These are phyloP conservation scores for Colletotrichum australisinense DNA, from an alignment of 2,329 filamentous ascomycete species.

Conservation along the genomic window DNA sequence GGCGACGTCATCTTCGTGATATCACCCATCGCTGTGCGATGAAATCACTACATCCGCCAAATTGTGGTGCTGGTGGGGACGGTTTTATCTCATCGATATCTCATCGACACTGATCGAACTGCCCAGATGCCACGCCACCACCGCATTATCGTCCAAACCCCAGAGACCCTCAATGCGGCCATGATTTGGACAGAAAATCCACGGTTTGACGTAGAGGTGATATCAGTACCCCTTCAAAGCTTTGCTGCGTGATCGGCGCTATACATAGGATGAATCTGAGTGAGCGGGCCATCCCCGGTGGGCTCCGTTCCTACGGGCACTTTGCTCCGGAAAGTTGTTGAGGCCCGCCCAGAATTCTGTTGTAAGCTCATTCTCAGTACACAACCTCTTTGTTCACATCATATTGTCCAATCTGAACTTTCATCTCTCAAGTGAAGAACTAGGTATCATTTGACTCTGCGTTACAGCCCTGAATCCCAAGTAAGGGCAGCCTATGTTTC, in stretches of 20 bases:
- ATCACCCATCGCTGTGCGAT: conserved; percentile 17
- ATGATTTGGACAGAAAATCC: conserved; percentile 4
- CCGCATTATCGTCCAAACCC: conserved; percentile 3
- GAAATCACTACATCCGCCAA: conserved; percentile 35
- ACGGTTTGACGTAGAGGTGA: conserved; percentile 32
- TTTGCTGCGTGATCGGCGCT: conserved; percentile 1
- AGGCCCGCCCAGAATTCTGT: neutral
- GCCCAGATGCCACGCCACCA: conserved; percentile 6
- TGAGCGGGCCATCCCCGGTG: conserved; percentile 5
- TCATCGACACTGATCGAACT: conserved; percentile 33
- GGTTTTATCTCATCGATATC: conserved; percentile 28
- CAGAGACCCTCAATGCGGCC: conserved; percentile 6
- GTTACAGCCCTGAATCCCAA: conserved; percentile 18
- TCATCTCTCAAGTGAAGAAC: conserved; percentile 2
- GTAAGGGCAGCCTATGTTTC: conserved; percentile 21
- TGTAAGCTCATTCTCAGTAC: too few species aligned
- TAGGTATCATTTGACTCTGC: conserved; percentile 35
- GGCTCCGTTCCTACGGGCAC: conserved; percentile 20
- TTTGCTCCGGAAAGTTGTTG: neutral
- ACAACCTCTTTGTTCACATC: neutral
- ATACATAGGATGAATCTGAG: neutral
- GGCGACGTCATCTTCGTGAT: conserved; percentile 35
- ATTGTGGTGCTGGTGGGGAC: conserved; percentile 31
- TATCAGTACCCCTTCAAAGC: conserved; percentile 20
- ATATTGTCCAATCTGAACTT: neutral